Evolutionary conservation across 768 basidiomycete genomes (phyloP), one percentile per base, ranked within the genome.

Genomic region (Tylopilus sp.): DNA sequence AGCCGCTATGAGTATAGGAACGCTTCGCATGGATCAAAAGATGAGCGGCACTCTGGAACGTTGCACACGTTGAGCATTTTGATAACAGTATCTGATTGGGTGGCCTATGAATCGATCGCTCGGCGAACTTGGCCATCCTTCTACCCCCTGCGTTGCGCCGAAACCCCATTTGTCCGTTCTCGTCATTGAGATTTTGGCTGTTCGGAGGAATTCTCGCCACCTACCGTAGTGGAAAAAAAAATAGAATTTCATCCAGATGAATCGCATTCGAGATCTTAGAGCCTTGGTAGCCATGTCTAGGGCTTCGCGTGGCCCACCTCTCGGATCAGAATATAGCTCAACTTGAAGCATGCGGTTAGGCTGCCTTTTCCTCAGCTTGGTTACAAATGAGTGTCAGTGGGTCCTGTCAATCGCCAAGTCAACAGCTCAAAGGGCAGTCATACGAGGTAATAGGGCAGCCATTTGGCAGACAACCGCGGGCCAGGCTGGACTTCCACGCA

Each of bases 151-250:
- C 17, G 41, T 20, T 55, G 54, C 59, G 55, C 59, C 48, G 59
- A 65, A 62, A 40, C 62, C 47, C 65, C 65, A 62, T 67, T 65
- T 57, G 53, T 52, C 36, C 21, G 12, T 31, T 64, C 50, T 59
- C 62, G 55, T 59, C 53, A 62, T 54, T 51, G 48, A 3, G 39
- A 21, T 58, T 56, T 50, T 47, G 49, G n/a, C 51, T 43, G 45
- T 33, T 40, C 55, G 52, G 54, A 59, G 59, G 62, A 67, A 67
- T 41, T 36, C 54, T 56, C 52, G 57, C 55, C 48, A 36, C 45
- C 41, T 44, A 23, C 38, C 46, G 44, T 36, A 52, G 47, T 17
- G 40, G 36, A 36, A 51, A 58, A 52, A 57, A 61, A 52, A 57
- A 62, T 58, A 55, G 51, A 50, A 63, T 51, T 55, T 47, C 45